A percentile compares a stretch with the other conserved stretches of the same genome.
Conservation (phyloP, 768 basidiomycete genomes). For the Pleurotus giganteus region DNA sequence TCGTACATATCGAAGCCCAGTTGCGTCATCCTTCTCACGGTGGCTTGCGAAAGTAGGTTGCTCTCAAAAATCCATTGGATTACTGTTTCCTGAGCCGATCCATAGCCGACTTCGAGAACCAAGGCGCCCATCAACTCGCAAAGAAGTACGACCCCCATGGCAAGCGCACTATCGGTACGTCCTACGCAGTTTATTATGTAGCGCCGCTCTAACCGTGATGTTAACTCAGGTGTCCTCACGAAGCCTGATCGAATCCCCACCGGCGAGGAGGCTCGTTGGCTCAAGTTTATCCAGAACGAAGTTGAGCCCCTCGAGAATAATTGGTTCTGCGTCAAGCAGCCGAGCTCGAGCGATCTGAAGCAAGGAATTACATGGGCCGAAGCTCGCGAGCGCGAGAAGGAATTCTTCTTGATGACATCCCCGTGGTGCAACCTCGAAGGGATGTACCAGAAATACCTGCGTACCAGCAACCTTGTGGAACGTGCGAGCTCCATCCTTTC, state of each 20-base stretch:
- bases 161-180: conserved; percentile 65
- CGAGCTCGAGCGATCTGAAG: conserved; percentile 47
- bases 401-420: conserved; percentile 49
- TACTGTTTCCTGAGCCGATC: background rate
- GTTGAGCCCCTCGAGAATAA: conserved; percentile 48
- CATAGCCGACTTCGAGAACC: conserved; percentile 78
- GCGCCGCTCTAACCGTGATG: background rate
- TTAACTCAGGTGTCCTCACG: conserved; percentile 58
- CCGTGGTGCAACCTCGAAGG: conserved; percentile 58
- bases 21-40: conserved; percentile 59
- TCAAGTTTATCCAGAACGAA: conserved; percentile 55
- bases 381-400: conserved; percentile 55
- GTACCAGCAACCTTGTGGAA: conserved; percentile 56
- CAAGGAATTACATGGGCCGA: conserved; percentile 54
- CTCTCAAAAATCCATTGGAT: background rate
- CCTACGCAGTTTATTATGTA: too few relatives aligned
- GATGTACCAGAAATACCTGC: conserved; percentile 48
- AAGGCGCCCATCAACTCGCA: conserved; percentile 68
- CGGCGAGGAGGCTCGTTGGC: conserved; percentile 56
- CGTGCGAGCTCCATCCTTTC: conserved; percentile 60
- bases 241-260: conserved; percentile 67
- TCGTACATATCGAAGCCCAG: conserved; percentile 61
- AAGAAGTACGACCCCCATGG: conserved; percentile 61
- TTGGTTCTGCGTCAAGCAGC: conserved; percentile 62
- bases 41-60: conserved; percentile 64